phyloP scores from a whole-genome alignment of 140 eudicot genomes.

The Stevia rebaudiana region DNA sequence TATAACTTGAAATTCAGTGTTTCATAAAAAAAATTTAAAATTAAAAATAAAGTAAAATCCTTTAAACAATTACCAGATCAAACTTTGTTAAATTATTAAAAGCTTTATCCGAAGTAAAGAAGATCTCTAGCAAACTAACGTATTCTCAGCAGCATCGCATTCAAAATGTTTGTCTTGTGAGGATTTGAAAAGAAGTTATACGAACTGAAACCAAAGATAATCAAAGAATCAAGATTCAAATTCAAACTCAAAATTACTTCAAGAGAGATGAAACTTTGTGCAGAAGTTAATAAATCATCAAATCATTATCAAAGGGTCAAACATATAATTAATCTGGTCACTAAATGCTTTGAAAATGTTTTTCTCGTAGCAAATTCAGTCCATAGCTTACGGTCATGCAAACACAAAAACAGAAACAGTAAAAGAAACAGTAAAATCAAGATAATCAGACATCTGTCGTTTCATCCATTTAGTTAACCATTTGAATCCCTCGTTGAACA shows the following conservation, averaged over 20 bases:
- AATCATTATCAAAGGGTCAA: constrained; percentile 56
- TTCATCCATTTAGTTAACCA: no score
- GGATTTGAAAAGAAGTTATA: constrained; percentile 74
- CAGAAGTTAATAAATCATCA: not conserved
- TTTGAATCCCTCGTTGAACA: no score
- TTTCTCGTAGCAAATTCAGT: no score
- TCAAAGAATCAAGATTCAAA: not conserved
- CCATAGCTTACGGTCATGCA: no score
- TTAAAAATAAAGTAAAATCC: constrained; percentile 9
- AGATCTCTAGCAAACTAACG: constrained; percentile 82
- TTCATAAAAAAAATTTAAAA: no score
- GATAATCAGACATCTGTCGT: no score
- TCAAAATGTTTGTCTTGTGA: constrained; percentile 78
- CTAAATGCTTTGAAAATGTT: constrained; percentile 65
- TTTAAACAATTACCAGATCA: not conserved
- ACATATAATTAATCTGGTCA: constrained; percentile 46
- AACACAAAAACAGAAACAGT: no score
- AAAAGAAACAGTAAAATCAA: no score
- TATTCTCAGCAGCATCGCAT: constrained; percentile 70
- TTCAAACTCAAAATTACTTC: not conserved
- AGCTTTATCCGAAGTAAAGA: constrained; percentile 83
- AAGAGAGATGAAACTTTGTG: not conserved
- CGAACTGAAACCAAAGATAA: constrained; percentile 41
- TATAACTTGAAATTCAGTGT: no score
- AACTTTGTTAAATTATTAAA: not conserved